A percentile compares a stretch with the other conserved stretches of the same genome.
These are phyloP conservation scores for Arabidopsis thaliana DNA, from an alignment of 345 rosid genomes.

Conservation along the genomic window TAIR10.1 NC_003075.7:17013501-17014000, in stretches of 20 bases:
- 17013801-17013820: constrained; percentile 95
- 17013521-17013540: constrained; percentile 72
- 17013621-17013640: constrained; percentile 82
- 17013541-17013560: constrained; percentile 81
- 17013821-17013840: constrained; percentile 87
- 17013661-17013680: constrained; percentile 88
- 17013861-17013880: constrained; percentile 99
- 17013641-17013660: constrained; percentile 90
- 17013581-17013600: constrained; percentile 73
- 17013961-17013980: constrained; percentile 94
- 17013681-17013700: constrained; percentile 83
- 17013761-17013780: constrained; percentile 31
- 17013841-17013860: constrained; percentile 92
- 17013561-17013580: constrained; percentile 90
- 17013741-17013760: background rate
- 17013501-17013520: constrained; percentile 86
- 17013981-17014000: constrained; percentile 94
- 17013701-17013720: constrained; percentile 61
- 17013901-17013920: constrained; percentile 91
- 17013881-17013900: constrained; percentile 96
- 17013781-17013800: constrained; percentile 95
- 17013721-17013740: background rate
- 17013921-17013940: constrained; percentile 81
- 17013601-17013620: constrained; percentile 71
- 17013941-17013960: constrained; percentile 91